phyloP scores from a whole-genome alignment of 2,329 filamentous ascomycete genomes.

The Exophiala xenobiotica region DNA sequence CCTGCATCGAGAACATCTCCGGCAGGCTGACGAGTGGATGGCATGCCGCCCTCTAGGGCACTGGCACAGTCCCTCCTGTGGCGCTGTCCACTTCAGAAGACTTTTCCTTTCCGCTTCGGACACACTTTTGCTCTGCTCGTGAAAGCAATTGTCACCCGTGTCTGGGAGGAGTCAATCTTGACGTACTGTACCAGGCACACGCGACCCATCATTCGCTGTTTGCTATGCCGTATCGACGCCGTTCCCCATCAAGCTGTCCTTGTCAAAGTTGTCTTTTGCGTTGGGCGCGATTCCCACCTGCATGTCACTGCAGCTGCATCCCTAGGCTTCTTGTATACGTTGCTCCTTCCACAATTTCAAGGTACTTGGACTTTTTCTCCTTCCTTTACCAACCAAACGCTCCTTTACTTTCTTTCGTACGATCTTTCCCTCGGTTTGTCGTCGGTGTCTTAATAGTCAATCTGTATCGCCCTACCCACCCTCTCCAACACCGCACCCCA shows the following conservation, averaged over 20 bases:
- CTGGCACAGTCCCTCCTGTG: conserved; percentile 27
- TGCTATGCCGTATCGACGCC: conserved; percentile 20
- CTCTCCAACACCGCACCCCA: conserved; percentile 17
- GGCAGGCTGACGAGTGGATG: conserved; percentile 21
- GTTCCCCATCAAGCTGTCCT: conserved; percentile 21
- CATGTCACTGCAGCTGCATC: conserved; percentile 26
- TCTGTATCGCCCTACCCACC: conserved; percentile 11
- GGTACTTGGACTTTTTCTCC: conserved; percentile 22
- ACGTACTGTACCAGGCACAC: conserved; percentile 25
- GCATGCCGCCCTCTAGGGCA: conserved; percentile 11
- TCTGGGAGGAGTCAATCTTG: conserved; percentile 23
- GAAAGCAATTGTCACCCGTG: conserved; percentile 16
- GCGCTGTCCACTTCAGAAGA: conserved; percentile 23
- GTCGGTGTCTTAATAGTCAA: conserved; percentile 16
- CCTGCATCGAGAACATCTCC: conserved; percentile 13
- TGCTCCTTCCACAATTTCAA: conserved; percentile 17
- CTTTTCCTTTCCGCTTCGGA: conserved; percentile 15
- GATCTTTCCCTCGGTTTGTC: conserved; percentile 18
- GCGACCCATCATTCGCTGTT: conserved; percentile 18
- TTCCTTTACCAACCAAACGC: conserved; percentile 20
- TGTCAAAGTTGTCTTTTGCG: conserved; percentile 19
- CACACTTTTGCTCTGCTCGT: conserved; percentile 16
- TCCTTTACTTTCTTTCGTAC: conserved; percentile 24
- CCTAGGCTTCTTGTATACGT: conserved; percentile 25
- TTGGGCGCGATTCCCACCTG: conserved; percentile 24